Percentiles rank a stretch among this genome's conserved stretches.
phyloP scores from a whole-genome alignment of 495 filamentous ascomycete species.

The Tuber brumale region DNA sequence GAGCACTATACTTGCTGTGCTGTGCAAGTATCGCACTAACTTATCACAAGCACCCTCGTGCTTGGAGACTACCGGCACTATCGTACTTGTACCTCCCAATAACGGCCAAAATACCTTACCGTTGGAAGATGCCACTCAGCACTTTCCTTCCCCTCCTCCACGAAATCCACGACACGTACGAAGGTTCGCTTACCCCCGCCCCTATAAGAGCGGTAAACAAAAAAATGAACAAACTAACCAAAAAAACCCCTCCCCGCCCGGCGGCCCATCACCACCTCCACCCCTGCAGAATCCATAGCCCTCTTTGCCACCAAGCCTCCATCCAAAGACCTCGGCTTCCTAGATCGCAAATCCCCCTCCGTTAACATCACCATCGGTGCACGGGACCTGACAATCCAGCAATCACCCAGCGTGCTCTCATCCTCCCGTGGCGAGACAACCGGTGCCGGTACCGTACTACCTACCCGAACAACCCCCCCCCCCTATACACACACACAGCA shows the following conservation, averaged over 20 bases:
- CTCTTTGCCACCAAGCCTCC: constrained; percentile 72
- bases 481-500: not conserved
- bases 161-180: not conserved
- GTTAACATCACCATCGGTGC: constrained; percentile 64
- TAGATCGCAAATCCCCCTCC: constrained; percentile 59
- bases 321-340: constrained; percentile 74
- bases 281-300: constrained; percentile 65
- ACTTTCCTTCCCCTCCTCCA: not conserved
- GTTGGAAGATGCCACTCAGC: not conserved
- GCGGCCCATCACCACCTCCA: not conserved
- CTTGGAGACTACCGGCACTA: not conserved
- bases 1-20: too few relatives aligned
- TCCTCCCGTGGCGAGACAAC: constrained; percentile 82
- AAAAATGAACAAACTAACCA: not conserved
- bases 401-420: constrained; percentile 74
- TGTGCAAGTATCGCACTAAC: not conserved
- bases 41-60: not conserved
- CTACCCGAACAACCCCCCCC: not conserved
- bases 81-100: not conserved
- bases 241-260: not conserved
- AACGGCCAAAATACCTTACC: not conserved
- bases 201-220: not conserved
- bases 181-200: not conserved
- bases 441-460: constrained; percentile 61
- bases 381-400: constrained; percentile 68